Evolutionary conservation across 805 yeast species (phyloP).

Genomic region (Metschnikowia reukaufii): DNA sequence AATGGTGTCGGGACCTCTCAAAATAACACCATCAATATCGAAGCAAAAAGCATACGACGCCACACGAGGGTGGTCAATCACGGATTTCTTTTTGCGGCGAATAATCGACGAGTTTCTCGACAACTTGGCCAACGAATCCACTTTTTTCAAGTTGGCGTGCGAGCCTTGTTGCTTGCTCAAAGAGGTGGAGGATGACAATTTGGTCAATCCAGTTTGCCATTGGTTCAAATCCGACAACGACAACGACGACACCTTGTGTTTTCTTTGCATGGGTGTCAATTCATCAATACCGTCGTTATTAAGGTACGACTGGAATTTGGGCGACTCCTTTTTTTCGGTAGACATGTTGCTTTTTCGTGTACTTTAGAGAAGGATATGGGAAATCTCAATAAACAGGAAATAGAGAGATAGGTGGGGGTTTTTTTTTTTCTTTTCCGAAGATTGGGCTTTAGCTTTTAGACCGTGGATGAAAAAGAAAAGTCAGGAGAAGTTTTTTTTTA

Average conservation of each 20-base stretch:
- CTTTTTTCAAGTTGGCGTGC: constrained; percentile 40
- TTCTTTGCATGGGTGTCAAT: constrained; percentile 60
- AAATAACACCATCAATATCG: constrained; percentile 89
- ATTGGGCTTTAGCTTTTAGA: too few species aligned
- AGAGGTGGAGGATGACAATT: constrained; percentile 37
- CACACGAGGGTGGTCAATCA: constrained; percentile 68
- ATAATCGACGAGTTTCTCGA: constrained; percentile 47
- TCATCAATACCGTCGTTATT: constrained; percentile 75
- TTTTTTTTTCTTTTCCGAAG: too few species aligned
- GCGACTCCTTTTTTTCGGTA: constrained; percentile 15
- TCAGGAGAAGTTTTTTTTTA: too few species aligned
- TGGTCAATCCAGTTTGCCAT: constrained; percentile 54
- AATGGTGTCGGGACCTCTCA: constrained; percentile 80
- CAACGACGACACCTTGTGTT: constrained; percentile 62
- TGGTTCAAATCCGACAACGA: constrained; percentile 66
- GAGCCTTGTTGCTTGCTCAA: constrained; percentile 34
- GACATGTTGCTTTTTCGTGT: constrained; percentile 3
- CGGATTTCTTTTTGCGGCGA: constrained; percentile 47
- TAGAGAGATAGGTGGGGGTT: too few species aligned
- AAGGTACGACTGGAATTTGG: constrained; percentile 51
- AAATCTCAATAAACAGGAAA: neutral
- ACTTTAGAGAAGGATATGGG: neutral
- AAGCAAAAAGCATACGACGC: constrained; percentile 88
- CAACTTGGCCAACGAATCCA: constrained; percentile 45
- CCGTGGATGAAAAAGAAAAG: too few species aligned